These are phyloP conservation scores for Fusarium nisikadoi DNA, from an alignment of 2,329 filamentous ascomycete species.

Conservation along the genomic window DNA sequence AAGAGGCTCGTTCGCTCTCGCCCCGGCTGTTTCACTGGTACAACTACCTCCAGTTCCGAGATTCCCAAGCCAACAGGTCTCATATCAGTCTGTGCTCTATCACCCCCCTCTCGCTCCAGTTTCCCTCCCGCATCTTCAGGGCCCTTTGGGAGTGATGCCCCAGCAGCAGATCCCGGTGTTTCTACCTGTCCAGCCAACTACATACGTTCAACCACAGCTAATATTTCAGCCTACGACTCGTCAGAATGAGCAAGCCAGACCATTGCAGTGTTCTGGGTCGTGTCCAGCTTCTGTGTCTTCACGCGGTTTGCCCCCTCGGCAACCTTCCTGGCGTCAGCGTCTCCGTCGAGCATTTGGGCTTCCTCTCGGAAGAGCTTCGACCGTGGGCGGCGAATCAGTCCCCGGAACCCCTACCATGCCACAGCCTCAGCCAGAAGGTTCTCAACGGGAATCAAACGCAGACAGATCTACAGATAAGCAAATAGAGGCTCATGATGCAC, in stretches of 20 bases:
- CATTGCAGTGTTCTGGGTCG: not conserved
- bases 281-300: not conserved
- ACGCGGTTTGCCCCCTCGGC: constrained; percentile 12
- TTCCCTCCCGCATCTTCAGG: not conserved
- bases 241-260: not conserved
- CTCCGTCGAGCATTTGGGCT: constrained; percentile 43
- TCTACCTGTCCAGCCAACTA: not conserved
- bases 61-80: constrained; percentile 4
- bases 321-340: constrained; percentile 45
- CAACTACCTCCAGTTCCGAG: constrained; percentile 33
- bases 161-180: constrained; percentile 11
- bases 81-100: constrained; percentile 37
- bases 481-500: not conserved
- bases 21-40: constrained; percentile 5
- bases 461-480: not conserved
- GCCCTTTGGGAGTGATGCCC: not conserved
- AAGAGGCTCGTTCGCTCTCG: not conserved
- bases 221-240: not conserved
- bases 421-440: not conserved
- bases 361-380: constrained; percentile 50
- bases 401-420: constrained; percentile 21
- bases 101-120: not conserved
- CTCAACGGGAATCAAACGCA: not conserved
- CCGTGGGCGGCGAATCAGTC: constrained; percentile 45
- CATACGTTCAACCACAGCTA: not conserved